Conservation (phyloP, 495 filamentous ascomycete species). For the Aspergillus sclerotioniger region DNA sequence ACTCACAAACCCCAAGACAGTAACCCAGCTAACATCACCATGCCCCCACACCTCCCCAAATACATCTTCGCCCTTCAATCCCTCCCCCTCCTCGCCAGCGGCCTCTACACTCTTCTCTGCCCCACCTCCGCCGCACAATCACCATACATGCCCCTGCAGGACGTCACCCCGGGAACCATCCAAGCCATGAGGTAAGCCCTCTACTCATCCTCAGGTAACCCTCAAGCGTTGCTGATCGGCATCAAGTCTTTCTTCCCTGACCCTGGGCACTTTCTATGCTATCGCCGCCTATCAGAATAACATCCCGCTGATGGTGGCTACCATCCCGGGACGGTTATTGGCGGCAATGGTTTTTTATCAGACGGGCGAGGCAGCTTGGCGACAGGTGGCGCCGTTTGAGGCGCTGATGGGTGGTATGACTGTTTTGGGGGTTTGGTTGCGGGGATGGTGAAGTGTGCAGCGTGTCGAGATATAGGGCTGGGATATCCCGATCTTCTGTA, state of each 20-base stretch:
- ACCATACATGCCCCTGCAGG: conserved; percentile 18
- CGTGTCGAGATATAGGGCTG: too few species aligned
- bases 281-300: conserved; percentile 27
- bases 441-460: conserved; percentile 18
- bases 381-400: conserved; percentile 26
- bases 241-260: conserved; percentile 24
- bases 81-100: conserved; percentile 19
- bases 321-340: conserved; percentile 22
- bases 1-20: too few species aligned
- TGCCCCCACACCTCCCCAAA: too few species aligned
- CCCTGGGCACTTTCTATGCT: conserved; percentile 22
- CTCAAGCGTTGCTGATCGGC: too few species aligned
- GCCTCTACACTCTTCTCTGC: conserved; percentile 24
- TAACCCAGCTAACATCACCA: too few species aligned
- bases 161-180: conserved; percentile 19
- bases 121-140: conserved; percentile 7
- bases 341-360: conserved; percentile 21
- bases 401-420: conserved; percentile 22
- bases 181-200: conserved; percentile 24
- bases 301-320: conserved; percentile 23
- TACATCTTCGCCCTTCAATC: conserved; percentile 27
- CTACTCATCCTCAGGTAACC: neutral
- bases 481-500: too few species aligned
- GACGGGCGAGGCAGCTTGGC: conserved; percentile 18
- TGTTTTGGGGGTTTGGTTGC: conserved; percentile 20